Percentiles rank a stretch among this genome's conserved stretches.
Conservation (phyloP, 2,329 filamentous ascomycete genomes). For the Lecanosticta acicola region DNA sequence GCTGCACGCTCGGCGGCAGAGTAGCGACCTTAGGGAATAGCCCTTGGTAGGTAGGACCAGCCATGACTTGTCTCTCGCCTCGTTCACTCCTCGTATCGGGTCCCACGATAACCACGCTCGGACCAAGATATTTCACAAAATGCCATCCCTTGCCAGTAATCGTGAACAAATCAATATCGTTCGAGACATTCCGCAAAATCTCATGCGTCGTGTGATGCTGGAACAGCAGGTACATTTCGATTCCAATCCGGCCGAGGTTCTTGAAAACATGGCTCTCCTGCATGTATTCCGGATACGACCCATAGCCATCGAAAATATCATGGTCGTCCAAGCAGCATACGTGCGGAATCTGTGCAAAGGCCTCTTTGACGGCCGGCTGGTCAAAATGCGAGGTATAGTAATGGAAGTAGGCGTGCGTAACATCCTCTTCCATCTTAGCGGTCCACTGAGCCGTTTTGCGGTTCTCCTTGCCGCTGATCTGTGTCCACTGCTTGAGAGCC, state of each 20-base stretch:
- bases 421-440: slow-evolving; percentile 89
- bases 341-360: slow-evolving; percentile 95
- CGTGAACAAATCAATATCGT: slow-evolving; percentile 89
- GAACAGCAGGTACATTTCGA: slow-evolving; percentile 97
- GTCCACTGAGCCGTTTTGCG: slow-evolving; percentile 89
- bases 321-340: slow-evolving; percentile 91
- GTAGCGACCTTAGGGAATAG: slow-evolving; percentile 93
- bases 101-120: slow-evolving; percentile 81
- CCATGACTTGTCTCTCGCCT: slow-evolving; percentile 85
- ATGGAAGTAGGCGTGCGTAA: slow-evolving; percentile 94
- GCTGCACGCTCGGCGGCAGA: slow-evolving; percentile 86
- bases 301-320: slow-evolving; percentile 97
- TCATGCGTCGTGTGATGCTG: slow-evolving; percentile 96
- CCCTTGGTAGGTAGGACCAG: slow-evolving; percentile 93
- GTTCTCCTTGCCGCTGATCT: slow-evolving; percentile 87
- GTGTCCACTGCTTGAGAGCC: slow-evolving; percentile 87
- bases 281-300: slow-evolving; percentile 97
- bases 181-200: slow-evolving; percentile 80
- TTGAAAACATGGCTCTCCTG: slow-evolving; percentile 97
- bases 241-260: slow-evolving; percentile 90
- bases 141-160: slow-evolving; percentile 98
- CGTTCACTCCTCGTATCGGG: slow-evolving; percentile 89
- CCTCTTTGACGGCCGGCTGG: slow-evolving; percentile 87
- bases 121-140: slow-evolving; percentile 93
- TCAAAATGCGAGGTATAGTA: slow-evolving; percentile 99